Evolutionary conservation across 2,329 filamentous ascomycete genomes (phyloP).

Genomic region (Metarhizium brunneum): DNA sequence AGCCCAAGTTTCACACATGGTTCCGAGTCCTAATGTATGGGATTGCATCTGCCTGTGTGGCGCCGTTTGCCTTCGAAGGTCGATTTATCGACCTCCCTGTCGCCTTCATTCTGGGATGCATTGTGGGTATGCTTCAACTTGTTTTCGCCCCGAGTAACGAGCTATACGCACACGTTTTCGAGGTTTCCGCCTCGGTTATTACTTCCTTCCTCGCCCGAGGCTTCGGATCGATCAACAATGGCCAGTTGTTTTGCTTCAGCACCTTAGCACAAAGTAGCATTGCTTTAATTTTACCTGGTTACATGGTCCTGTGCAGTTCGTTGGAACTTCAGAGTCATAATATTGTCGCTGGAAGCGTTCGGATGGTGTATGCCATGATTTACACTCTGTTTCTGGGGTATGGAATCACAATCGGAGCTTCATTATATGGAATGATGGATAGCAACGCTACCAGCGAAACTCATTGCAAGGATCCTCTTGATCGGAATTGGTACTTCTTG

Average conservation of each 20-base stretch:
- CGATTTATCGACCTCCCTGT: constrained; percentile 71
- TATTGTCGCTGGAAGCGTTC: constrained; percentile 62
- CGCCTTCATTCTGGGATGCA: constrained; percentile 64
- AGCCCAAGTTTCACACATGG: constrained; percentile 40
- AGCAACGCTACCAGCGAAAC: constrained; percentile 36
- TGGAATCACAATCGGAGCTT: constrained; percentile 61
- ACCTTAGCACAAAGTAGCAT: constrained; percentile 65
- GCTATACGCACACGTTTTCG: constrained; percentile 49
- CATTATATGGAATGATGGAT: constrained; percentile 57
- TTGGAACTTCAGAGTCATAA: constrained; percentile 63
- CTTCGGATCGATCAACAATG: constrained; percentile 54
- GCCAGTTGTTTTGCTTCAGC: constrained; percentile 59
- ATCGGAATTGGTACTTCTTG: constrained; percentile 46
- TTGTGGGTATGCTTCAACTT: constrained; percentile 67
- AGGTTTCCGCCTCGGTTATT: constrained; percentile 48
- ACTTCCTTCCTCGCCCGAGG: constrained; percentile 62
- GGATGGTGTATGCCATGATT: constrained; percentile 68
- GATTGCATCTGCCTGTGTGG: constrained; percentile 64
- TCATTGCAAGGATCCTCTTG: constrained; percentile 35
- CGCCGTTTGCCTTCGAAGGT: constrained; percentile 71
- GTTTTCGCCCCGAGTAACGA: constrained; percentile 66
- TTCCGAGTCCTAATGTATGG: constrained; percentile 60
- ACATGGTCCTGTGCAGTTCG: constrained; percentile 34
- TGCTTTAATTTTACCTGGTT: constrained; percentile 62
- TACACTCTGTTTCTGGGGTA: constrained; percentile 68